Evolutionary conservation across 1,139 yeast genomes (phyloP).

Genomic region (Suhomyces anneliseae): DNA sequence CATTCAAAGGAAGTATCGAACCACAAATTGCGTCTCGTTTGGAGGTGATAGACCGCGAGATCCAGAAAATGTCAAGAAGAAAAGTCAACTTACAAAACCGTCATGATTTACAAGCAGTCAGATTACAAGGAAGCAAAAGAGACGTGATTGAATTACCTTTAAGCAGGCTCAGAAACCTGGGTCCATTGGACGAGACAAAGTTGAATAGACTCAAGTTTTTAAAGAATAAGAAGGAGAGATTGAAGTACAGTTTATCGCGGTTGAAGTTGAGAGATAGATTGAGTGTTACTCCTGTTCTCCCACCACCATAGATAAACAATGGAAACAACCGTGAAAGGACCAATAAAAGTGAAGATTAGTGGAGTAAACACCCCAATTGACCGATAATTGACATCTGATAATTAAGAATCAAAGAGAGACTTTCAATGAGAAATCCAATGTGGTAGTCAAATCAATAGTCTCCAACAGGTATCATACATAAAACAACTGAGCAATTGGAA

Average conservation of each 20-base stretch:
- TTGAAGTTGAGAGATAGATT: conserved; percentile 17
- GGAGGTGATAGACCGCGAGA: conserved; percentile 15
- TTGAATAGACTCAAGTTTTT: conserved; percentile 32
- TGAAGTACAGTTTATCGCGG: conserved; percentile 33
- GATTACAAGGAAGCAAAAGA: conserved; percentile 28
- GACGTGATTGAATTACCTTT: conserved; percentile 10
- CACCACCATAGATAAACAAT: conserved; percentile 3
- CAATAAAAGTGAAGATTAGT: too few relatives aligned
- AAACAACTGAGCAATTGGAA: too few relatives aligned
- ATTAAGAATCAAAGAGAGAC: too few relatives aligned
- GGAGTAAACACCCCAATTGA: too few relatives aligned
- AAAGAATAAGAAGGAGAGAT: conserved; percentile 38
- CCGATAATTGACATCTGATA: too few relatives aligned
- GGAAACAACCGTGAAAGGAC: too few relatives aligned
- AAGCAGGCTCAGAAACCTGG: conserved; percentile 5
- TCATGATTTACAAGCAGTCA: conserved; percentile 33
- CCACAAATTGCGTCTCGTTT: conserved; percentile 28
- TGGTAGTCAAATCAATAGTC: too few relatives aligned
- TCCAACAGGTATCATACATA: too few relatives aligned
- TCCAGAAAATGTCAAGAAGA: conserved; percentile 22
- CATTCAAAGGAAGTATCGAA: conserved; percentile 29
- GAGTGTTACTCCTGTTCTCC: conserved; percentile 10
- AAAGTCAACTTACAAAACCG: conserved; percentile 31
- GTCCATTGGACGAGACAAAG: conserved; percentile 23
- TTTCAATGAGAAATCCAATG: too few relatives aligned